Evolutionary conservation across 225 moss, liverwort and hornwort genomes (phyloP).

Genomic region (Sphagnum tenellum): DNA sequence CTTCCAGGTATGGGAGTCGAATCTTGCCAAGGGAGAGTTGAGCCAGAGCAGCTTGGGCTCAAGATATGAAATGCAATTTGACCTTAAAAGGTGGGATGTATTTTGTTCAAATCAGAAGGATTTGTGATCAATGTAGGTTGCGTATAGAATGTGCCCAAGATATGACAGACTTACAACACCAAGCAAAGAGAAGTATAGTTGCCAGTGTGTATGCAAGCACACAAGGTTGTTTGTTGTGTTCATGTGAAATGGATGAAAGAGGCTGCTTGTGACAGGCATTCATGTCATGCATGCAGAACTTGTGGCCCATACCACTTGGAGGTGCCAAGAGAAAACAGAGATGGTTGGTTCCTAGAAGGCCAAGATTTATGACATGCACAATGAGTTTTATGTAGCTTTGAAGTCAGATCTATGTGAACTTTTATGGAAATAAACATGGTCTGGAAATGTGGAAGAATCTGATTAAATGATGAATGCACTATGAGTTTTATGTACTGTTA

Average conservation of each 20-base stretch:
- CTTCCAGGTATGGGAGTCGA: no score
- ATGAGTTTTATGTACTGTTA: no score
- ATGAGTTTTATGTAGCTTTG: constrained; percentile 19
- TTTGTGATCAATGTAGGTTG: background rate
- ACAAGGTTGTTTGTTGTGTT: background rate
- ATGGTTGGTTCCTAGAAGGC: constrained; percentile 98
- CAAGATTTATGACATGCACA: constrained; percentile 95
- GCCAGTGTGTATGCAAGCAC: background rate
- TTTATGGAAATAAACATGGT: no score
- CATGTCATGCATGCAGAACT: constrained; percentile 96
- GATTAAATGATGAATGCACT: background rate
- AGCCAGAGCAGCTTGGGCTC: background rate
- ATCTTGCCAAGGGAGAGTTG: background rate
- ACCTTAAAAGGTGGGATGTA: background rate
- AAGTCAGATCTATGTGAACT: no score
- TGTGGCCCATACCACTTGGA: constrained; percentile 86
- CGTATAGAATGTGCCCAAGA: no score
- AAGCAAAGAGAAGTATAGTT: no score
- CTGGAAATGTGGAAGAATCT: no score
- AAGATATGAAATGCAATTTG: background rate
- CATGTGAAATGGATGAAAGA: background rate
- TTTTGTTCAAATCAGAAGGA: background rate
- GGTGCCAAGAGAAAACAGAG: constrained; percentile 95
- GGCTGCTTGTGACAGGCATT: constrained; percentile 36
- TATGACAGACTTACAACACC: no score